Evolutionary conservation across 140 eudicot species (phyloP).

Genomic region (Oenanthe javanica): DNA sequence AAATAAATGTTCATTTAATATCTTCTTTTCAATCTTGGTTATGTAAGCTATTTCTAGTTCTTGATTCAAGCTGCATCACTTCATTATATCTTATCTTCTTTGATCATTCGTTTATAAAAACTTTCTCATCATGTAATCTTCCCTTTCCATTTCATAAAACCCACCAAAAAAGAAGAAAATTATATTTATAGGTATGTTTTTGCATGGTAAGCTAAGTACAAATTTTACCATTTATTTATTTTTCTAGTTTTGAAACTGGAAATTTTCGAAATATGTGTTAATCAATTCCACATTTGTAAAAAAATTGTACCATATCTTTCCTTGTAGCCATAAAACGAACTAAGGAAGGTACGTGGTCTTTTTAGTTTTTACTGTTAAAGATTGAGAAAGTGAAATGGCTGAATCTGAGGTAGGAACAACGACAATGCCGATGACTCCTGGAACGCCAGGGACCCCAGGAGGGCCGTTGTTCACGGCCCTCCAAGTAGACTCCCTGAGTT

Average conservation of each 20-base stretch:
- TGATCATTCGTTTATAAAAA: too few species aligned
- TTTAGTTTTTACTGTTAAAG: not conserved
- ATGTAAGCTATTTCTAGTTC: too few species aligned
- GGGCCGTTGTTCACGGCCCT: constrained; percentile 46
- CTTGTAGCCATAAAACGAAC: not conserved
- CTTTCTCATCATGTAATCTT: too few species aligned
- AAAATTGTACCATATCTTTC: constrained; percentile 16
- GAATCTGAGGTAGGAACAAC: constrained; percentile 40
- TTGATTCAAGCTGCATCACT: too few species aligned
- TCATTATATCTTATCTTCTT: too few species aligned
- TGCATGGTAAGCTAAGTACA: too few species aligned
- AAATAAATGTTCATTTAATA: too few species aligned
- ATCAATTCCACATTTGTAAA: constrained; percentile 20
- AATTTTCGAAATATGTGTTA: constrained; percentile 17
- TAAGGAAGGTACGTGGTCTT: not conserved
- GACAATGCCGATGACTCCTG: constrained; percentile 57
- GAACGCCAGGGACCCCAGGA: constrained; percentile 86
- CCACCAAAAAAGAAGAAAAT: too few species aligned
- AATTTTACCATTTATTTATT: not conserved
- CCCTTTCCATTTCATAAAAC: too few species aligned
- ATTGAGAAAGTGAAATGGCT: constrained; percentile 8
- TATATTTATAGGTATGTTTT: too few species aligned
- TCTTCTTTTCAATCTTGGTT: too few species aligned
- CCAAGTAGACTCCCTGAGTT: constrained; percentile 63
- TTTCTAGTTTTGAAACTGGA: constrained; percentile 35